These are phyloP conservation scores for Pulveroboletus sp. DNA, from an alignment of 1,284 basidiomycete species.

Conservation along the genomic window DNA sequence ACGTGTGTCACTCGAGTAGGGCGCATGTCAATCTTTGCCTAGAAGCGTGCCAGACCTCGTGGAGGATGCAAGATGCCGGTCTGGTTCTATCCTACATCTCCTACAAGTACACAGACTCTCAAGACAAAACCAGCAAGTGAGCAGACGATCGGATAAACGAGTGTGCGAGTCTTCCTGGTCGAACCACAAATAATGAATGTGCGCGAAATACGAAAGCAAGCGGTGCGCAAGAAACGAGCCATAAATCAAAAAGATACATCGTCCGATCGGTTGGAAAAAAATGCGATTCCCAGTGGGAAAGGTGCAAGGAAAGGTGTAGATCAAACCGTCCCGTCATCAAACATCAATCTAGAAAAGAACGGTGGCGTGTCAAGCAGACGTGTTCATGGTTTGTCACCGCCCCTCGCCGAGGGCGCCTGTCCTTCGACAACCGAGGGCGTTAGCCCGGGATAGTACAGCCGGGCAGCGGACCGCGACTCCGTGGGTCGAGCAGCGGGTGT, in stretches of 20 bases:
- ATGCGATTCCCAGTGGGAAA: slow-evolving; percentile 5
- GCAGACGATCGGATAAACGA: background rate
- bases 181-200: slow-evolving; percentile 7
- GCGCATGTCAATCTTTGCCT: slow-evolving; percentile 3
- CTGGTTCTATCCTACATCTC: slow-evolving; percentile 20
- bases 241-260: slow-evolving; percentile 31
- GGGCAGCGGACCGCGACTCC: slow-evolving; percentile 19
- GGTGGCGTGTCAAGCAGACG: background rate
- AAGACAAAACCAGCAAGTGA: slow-evolving; percentile 9
- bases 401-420: slow-evolving; percentile 15
- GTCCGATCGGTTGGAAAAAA: slow-evolving; percentile 21
- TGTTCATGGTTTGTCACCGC: slow-evolving; percentile 27
- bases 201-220: slow-evolving; percentile 18
- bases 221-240: slow-evolving; percentile 23
- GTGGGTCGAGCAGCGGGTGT: slow-evolving; percentile 13
- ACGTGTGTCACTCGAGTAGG: background rate
- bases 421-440: slow-evolving; percentile 13
- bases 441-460: slow-evolving; percentile 22
- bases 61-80: slow-evolving; percentile 7
- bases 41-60: background rate
- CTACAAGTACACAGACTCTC: slow-evolving; percentile 29
- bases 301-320: slow-evolving; percentile 8
- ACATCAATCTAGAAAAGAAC: slow-evolving; percentile 3
- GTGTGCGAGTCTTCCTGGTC: slow-evolving; percentile 10
- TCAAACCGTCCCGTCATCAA: slow-evolving; percentile 19